phyloP scores from a whole-genome alignment of 1,284 basidiomycete genomes.

The Ganoderma lingzhi region DNA sequence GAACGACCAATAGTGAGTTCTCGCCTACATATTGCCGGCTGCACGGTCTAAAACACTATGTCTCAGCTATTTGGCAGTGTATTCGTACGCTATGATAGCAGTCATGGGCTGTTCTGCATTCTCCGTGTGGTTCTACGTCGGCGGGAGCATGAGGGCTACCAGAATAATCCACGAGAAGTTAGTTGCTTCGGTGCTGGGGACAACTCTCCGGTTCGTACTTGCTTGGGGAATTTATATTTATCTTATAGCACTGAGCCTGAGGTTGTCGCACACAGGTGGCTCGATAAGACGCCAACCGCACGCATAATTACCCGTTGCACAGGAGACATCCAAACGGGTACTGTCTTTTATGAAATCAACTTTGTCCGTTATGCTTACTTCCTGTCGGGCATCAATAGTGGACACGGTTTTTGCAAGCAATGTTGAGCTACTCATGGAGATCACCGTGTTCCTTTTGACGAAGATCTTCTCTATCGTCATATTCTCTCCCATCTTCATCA shows the following conservation, averaged over 20 bases:
- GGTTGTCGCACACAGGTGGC: slow-evolving; percentile 44
- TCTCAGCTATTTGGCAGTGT: slow-evolving; percentile 52
- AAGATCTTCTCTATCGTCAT: slow-evolving; percentile 51
- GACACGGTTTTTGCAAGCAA: slow-evolving; percentile 6
- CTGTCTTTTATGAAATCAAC: background rate
- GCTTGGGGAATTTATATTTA: slow-evolving; percentile 29
- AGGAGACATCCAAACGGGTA: slow-evolving; percentile 56
- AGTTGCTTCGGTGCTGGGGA: slow-evolving; percentile 61
- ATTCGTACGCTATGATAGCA: slow-evolving; percentile 46
- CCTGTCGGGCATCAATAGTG: slow-evolving; percentile 10
- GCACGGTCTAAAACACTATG: slow-evolving; percentile 9
- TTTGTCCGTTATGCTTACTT: background rate
- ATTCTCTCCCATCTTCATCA: slow-evolving; percentile 51
- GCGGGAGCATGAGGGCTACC: slow-evolving; percentile 59
- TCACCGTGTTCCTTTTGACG: slow-evolving; percentile 46
- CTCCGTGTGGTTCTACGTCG: slow-evolving; percentile 45
- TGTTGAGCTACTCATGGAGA: slow-evolving; percentile 35
- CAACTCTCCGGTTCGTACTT: slow-evolving; percentile 53
- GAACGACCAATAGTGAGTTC: slow-evolving; percentile 31
- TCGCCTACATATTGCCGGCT: background rate
- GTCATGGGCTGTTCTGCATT: slow-evolving; percentile 39
- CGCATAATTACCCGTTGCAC: slow-evolving; percentile 68
- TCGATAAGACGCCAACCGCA: slow-evolving; percentile 67
- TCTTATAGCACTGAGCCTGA: slow-evolving; percentile 24
- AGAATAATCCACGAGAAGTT: slow-evolving; percentile 63